These are phyloP conservation scores for Saxispiralis lemnorum DNA, from an alignment of 495 filamentous ascomycete genomes.

Conservation along the genomic window DNA sequence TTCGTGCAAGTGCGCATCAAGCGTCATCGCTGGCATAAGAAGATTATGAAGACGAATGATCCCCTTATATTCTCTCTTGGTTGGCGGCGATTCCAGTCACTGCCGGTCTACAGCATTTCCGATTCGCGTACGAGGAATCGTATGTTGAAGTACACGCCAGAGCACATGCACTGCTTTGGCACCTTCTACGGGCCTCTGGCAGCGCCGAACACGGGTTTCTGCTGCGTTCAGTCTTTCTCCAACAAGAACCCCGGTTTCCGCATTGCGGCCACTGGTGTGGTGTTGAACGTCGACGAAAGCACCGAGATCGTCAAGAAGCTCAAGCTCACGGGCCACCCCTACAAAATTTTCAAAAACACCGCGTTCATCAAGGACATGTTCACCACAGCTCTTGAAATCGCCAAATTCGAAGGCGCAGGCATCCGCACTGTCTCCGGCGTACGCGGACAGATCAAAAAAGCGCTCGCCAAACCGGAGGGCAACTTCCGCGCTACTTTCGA, in stretches of 20 bases:
- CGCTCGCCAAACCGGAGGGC: conserved; percentile 77
- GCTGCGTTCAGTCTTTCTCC: conserved; percentile 79
- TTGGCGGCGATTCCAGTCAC: conserved; percentile 87
- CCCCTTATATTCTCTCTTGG: conserved; percentile 92
- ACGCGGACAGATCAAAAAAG: conserved; percentile 88
- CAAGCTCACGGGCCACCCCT: conserved; percentile 77
- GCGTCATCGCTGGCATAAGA: conserved; percentile 95
- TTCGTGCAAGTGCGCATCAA: conserved; percentile 93
- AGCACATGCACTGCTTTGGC: conserved; percentile 95
- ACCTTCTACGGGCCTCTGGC: conserved; percentile 91
- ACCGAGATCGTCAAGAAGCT: conserved; percentile 98
- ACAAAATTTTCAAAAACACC: conserved; percentile 98
- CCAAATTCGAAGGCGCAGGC: conserved; percentile 91
- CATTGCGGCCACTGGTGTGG: conserved; percentile 81
- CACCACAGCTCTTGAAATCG: conserved; percentile 73
- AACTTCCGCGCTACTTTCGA: conserved; percentile 93
- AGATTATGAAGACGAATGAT: conserved; percentile 93
- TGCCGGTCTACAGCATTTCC: conserved; percentile 86
- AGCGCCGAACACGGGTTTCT: conserved; percentile 89
- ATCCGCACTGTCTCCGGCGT: conserved; percentile 93
- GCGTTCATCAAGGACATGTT: conserved; percentile 99
- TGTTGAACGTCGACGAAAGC: conserved; percentile 79
- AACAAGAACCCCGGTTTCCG: conserved; percentile 81
- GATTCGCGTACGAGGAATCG: conserved; percentile 84
- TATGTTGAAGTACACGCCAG: conserved; percentile 93